A percentile compares a stretch with the other conserved stretches of the same genome.
These are phyloP conservation scores for Quercus phellos DNA, from an alignment of 331 rosid genomes.

Conservation along the genomic window DNA sequence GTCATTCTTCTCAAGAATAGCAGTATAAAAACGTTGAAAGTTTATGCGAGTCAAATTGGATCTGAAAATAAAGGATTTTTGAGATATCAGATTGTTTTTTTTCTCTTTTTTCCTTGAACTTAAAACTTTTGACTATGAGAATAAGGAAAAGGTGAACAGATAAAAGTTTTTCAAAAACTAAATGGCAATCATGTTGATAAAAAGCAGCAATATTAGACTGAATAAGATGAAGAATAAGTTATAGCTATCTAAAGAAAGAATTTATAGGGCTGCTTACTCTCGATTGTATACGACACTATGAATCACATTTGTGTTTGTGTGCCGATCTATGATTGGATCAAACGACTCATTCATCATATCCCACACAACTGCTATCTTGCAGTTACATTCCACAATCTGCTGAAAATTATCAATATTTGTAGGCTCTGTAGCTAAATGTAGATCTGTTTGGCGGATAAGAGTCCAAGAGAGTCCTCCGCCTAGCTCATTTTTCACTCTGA, in stretches of 20 bases:
- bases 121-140: no score
- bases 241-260: no score
- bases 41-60: slow-evolving; percentile 27
- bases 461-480: slow-evolving; percentile 30
- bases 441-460: slow-evolving; percentile 9
- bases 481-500: slow-evolving; percentile 14
- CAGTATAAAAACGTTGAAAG: slow-evolving; percentile 28
- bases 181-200: no score
- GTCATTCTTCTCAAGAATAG: slow-evolving; percentile 36
- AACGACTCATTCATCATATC: slow-evolving; percentile 24
- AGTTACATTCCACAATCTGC: slow-evolving; percentile 16
- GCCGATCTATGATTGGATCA: slow-evolving; percentile 11
- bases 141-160: no score
- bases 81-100: neutral
- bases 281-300: slow-evolving; percentile 20
- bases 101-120: no score
- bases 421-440: neutral
- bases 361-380: slow-evolving; percentile 25
- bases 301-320: slow-evolving; percentile 20
- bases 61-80: slow-evolving; percentile 1
- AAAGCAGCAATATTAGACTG: no score
- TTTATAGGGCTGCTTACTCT: slow-evolving; percentile 18
- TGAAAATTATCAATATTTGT: neutral
- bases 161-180: no score
- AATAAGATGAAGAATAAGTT: no score